Conservation (phyloP, 2,329 filamentous ascomycete genomes). For the Colletotrichum tofieldiae region DNA sequence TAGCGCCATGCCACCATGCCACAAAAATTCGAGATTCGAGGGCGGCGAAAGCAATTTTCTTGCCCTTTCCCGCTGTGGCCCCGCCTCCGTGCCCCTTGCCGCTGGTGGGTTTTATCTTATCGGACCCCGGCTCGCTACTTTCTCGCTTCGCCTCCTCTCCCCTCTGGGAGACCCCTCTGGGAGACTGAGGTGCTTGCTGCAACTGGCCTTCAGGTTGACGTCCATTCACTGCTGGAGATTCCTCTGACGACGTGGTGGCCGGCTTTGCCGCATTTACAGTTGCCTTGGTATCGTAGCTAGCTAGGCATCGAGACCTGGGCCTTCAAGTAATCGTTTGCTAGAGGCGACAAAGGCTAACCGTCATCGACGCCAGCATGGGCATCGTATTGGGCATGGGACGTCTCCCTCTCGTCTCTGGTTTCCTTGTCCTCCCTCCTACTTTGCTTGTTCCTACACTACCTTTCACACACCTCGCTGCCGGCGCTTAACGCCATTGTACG, state of each 20-base stretch:
- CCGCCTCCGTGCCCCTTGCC: conserved; percentile 7
- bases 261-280: background rate
- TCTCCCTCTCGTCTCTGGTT: background rate
- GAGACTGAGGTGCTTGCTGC: background rate
- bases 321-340: conserved; percentile 20
- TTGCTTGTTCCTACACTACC: background rate
- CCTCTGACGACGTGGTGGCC: conserved; percentile 8
- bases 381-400: background rate
- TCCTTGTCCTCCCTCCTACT: background rate
- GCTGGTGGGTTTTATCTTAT: conserved; percentile 38
- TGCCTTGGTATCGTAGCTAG: background rate
- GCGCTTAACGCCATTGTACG: conserved; percentile 15
- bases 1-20: conserved; percentile 38
- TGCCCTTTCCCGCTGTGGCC: conserved; percentile 31
- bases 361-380: background rate
- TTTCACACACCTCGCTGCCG: conserved; percentile 2
- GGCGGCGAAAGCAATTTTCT: conserved; percentile 37
- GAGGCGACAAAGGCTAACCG: background rate
- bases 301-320: background rate
- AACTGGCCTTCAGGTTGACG: background rate
- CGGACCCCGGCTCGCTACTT: conserved; percentile 25
- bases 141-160: conserved; percentile 21
- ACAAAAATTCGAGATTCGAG: conserved; percentile 37
- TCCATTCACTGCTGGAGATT: conserved; percentile 7
- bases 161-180: too few species aligned